Percentiles rank a stretch among this genome's conserved stretches.
Conservation (phyloP, 2,329 filamentous ascomycete genomes). For the Aspergillus aculeatus region DNA sequence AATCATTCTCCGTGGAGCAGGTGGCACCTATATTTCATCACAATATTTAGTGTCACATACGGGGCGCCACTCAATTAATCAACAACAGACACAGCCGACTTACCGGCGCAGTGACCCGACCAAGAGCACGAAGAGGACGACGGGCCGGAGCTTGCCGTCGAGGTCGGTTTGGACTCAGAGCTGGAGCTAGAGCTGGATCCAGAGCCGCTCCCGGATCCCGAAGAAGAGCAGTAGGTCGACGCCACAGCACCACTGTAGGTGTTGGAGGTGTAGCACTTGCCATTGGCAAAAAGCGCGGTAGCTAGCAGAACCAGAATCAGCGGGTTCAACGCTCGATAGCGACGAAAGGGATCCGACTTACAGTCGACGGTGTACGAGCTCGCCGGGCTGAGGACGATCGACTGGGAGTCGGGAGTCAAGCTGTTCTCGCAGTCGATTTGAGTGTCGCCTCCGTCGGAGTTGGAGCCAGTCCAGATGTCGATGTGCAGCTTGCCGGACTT, state of each 20-base stretch:
- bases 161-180: neutral
- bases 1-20: slow-evolving; percentile 4
- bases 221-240: slow-evolving; percentile 1
- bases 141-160: neutral
- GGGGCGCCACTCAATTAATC: neutral
- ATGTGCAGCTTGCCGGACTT: slow-evolving; percentile 8
- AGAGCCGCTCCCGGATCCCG: neutral
- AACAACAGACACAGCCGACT: neutral
- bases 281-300: neutral
- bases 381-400: slow-evolving; percentile 3
- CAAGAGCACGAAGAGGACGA: slow-evolving; percentile 1
- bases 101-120: neutral
- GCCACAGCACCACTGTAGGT: neutral
- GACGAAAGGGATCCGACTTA: neutral
- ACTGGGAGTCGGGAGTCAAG: slow-evolving; percentile 6
- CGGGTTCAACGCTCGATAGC: no score
- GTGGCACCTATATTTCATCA: neutral
- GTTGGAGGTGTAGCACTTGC: slow-evolving; percentile 7
- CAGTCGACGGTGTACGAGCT: neutral
- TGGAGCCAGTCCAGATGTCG: slow-evolving; percentile 15
- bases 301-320: neutral
- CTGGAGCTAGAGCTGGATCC: neutral
- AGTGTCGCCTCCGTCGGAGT: neutral
- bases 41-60: neutral
- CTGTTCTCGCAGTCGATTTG: slow-evolving; percentile 11